phyloP scores from a whole-genome alignment of 2,329 filamentous ascomycete genomes.

The Amesomyces nigricolor region DNA sequence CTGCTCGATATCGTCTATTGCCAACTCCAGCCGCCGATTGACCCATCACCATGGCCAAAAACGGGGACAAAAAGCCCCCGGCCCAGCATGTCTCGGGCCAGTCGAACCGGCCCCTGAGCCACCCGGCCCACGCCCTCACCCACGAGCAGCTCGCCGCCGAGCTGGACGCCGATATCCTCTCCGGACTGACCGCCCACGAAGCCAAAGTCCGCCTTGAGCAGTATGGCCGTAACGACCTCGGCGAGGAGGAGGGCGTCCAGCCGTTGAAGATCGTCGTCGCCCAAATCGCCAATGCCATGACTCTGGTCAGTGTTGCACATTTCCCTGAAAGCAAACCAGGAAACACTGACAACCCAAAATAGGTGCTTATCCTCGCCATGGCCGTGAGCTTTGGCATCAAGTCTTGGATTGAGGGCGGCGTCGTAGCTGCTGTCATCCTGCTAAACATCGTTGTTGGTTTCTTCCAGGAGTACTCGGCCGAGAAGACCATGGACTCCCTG shows the following conservation, averaged over 20 bases:
- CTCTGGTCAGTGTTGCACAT: slow-evolving; percentile 46
- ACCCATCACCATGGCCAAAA: slow-evolving; percentile 20
- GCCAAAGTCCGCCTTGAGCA: slow-evolving; percentile 53
- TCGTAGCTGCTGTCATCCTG: slow-evolving; percentile 61
- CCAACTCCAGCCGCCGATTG: background rate
- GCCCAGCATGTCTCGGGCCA: slow-evolving; percentile 36
- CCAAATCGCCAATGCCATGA: slow-evolving; percentile 74
- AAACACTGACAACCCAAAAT: slow-evolving; percentile 35
- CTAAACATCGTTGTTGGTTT: slow-evolving; percentile 63
- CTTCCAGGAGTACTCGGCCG: slow-evolving; percentile 56
- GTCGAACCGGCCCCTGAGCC: slow-evolving; percentile 47
- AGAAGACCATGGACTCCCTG: slow-evolving; percentile 58
- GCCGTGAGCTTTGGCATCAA: slow-evolving; percentile 59
- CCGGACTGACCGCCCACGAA: slow-evolving; percentile 56
- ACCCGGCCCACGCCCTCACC: slow-evolving; percentile 58
- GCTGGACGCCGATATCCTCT: slow-evolving; percentile 59
- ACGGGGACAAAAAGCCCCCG: slow-evolving; percentile 23
- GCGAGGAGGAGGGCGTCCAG: slow-evolving; percentile 63
- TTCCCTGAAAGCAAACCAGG: background rate
- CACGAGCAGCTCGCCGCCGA: slow-evolving; percentile 56
- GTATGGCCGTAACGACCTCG: slow-evolving; percentile 64
- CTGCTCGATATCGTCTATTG: background rate
- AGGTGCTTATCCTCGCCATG: slow-evolving; percentile 69
- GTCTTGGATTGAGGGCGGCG: slow-evolving; percentile 63
- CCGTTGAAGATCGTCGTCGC: slow-evolving; percentile 67